These are phyloP conservation scores for Inosperma sp. DNA, from an alignment of 768 basidiomycete species.

Conservation along the genomic window DNA sequence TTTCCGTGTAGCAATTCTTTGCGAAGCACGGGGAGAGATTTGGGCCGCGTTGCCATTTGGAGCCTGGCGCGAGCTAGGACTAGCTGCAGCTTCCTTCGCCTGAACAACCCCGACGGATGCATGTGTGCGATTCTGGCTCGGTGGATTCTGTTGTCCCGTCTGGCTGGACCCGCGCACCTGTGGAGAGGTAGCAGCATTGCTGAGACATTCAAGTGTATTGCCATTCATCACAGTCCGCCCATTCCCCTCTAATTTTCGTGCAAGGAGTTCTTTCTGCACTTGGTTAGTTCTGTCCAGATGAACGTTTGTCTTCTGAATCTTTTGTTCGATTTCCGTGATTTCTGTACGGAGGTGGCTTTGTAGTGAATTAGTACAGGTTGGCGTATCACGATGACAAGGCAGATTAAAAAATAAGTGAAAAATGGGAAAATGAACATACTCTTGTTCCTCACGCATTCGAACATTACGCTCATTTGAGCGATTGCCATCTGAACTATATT, in stretches of 20 bases:
- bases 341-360: slow-evolving; percentile 38
- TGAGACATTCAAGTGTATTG: background rate
- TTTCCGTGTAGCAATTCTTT: slow-evolving; percentile 3
- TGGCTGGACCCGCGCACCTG: background rate
- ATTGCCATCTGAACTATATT: slow-evolving; percentile 50
- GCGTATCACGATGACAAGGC: background rate
- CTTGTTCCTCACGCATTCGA: slow-evolving; percentile 40
- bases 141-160: background rate
- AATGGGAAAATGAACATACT: slow-evolving; percentile 41
- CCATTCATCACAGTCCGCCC: background rate
- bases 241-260: background rate
- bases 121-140: background rate
- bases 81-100: background rate
- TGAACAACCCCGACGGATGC: background rate
- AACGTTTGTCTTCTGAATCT: background rate
- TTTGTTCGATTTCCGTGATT: slow-evolving; percentile 52
- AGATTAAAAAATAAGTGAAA: background rate
- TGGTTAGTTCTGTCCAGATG: background rate
- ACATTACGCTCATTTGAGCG: slow-evolving; percentile 51
- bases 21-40: background rate
- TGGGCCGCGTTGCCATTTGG: background rate
- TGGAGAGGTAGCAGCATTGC: slow-evolving; percentile 2
- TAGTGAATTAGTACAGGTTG: background rate
- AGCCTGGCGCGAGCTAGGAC: background rate
- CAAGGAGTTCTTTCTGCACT: background rate